Evolutionary conservation across 1,139 yeast species (phyloP).

Genomic region (Pichia sp.): DNA sequence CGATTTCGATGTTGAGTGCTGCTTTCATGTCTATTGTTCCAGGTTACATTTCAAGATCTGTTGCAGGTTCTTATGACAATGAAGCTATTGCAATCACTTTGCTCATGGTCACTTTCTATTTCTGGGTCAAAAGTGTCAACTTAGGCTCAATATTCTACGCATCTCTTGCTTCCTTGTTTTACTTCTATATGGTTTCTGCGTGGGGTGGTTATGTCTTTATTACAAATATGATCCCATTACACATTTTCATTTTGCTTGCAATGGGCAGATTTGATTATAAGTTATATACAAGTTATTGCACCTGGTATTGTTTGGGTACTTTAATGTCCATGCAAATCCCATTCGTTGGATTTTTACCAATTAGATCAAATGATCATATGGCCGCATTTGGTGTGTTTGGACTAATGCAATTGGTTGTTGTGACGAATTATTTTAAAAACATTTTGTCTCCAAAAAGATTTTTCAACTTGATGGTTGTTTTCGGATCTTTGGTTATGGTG

Average conservation of each 20-base stretch:
- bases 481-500: conserved; percentile 41
- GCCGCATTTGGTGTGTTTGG: conserved; percentile 98
- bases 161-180: conserved; percentile 74
- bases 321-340: conserved; percentile 99
- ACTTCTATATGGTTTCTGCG: conserved; percentile 99
- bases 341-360: conserved; percentile 94
- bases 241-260: conserved; percentile 77
- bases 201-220: conserved; percentile 99
- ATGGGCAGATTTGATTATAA: conserved; percentile 92
- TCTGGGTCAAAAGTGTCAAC: conserved; percentile 93
- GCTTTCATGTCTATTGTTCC: conserved; percentile 97
- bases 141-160: conserved; percentile 85
- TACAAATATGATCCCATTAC: conserved; percentile 94
- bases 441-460: conserved; percentile 71
- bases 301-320: conserved; percentile 97
- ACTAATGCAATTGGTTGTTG: conserved; percentile 79
- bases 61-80: conserved; percentile 97
- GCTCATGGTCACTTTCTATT: conserved; percentile 89
- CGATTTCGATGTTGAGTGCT: conserved; percentile 90
- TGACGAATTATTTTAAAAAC: conserved; percentile 74
- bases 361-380: conserved; percentile 97
- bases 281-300: conserved; percentile 83
- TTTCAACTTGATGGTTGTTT: conserved; percentile 55
- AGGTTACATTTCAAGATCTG: conserved; percentile 96
- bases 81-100: conserved; percentile 98